Evolutionary conservation across 2,329 filamentous ascomycete genomes (phyloP).

Genomic region (Aspergillus tubingensis): DNA sequence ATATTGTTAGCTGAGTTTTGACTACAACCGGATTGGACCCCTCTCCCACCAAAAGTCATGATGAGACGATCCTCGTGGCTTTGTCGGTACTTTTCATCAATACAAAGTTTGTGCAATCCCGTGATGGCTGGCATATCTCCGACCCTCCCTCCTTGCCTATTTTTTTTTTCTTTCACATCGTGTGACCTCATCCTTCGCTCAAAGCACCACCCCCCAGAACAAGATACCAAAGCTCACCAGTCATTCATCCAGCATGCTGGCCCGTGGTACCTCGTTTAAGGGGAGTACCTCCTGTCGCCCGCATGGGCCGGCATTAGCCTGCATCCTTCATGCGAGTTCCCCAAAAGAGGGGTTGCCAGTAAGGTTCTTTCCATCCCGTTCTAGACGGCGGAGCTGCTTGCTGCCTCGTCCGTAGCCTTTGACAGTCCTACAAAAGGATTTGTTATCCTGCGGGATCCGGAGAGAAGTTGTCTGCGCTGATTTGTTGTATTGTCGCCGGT

Average conservation of each 20-base stretch:
- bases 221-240: neutral
- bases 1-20: neutral
- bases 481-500: neutral
- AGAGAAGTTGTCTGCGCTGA: neutral
- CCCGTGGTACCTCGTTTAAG: slow-evolving; percentile 1
- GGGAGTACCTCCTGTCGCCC: neutral
- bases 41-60: neutral
- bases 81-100: neutral
- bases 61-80: neutral
- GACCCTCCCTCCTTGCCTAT: neutral
- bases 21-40: neutral
- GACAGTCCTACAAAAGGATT: neutral
- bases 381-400: neutral
- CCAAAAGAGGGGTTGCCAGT: slow-evolving; percentile 5
- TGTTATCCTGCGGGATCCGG: neutral
- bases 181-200: neutral
- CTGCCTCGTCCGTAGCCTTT: neutral
- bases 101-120: neutral
- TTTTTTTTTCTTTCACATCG: neutral
- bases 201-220: neutral
- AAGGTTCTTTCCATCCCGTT: slow-evolving; percentile 5
- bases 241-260: neutral
- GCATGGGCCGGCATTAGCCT: slow-evolving; percentile 9
- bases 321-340: slow-evolving; percentile 12
- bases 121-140: neutral